Evolutionary conservation across 2,329 filamentous ascomycete genomes (phyloP), one percentile per base, ranked within the genome.

Genomic region (Claviceps sp.): DNA sequence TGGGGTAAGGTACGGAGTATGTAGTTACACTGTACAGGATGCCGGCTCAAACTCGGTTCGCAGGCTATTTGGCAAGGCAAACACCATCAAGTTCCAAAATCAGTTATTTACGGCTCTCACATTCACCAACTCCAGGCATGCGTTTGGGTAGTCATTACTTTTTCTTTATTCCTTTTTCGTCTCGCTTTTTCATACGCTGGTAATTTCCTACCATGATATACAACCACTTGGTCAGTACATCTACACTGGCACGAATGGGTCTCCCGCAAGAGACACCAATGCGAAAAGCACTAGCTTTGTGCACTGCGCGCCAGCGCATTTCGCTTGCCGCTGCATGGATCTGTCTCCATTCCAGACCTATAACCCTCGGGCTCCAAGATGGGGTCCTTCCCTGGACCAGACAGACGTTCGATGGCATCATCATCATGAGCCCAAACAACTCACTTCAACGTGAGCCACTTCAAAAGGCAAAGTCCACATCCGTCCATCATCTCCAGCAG

Each of bases 201-300:
- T 53, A 45, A 34, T 4, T 53, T 52, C 41, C 47, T 47, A 52
- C 46, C 48, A 37, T 52, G 53, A 57, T 53, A 52, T 49, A 57
- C 57, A 59, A 58, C 58, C 61, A 63, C 61, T 63, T 62, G 61
- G 57, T 57, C 53, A 55, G 55, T 41, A 55, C 48, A 57, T 56
- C 57, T 47, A 47, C 50, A 54, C 55, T 55, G 57, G 53, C 47
- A 49, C 54, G 41, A 53, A 54, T 48, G 37, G 24, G 52, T 49
- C 45, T 52, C 41, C 43, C 44, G 7, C 43, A 22, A 37, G 41
- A 51, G 53, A 55, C 52, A 55, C 53, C n/a, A 51, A 55, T 58
- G 56, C 59, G 59, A 26, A 53, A 55, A 59, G 56, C 60, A 62
- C 60, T 62, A 50, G 60, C 57, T 53, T 55, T 54, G 45, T 22